Evolutionary conservation across 306 rosid genomes (phyloP), one percentile per base, ranked within the genome.

Genomic region (Rubus idaeus): DNA sequence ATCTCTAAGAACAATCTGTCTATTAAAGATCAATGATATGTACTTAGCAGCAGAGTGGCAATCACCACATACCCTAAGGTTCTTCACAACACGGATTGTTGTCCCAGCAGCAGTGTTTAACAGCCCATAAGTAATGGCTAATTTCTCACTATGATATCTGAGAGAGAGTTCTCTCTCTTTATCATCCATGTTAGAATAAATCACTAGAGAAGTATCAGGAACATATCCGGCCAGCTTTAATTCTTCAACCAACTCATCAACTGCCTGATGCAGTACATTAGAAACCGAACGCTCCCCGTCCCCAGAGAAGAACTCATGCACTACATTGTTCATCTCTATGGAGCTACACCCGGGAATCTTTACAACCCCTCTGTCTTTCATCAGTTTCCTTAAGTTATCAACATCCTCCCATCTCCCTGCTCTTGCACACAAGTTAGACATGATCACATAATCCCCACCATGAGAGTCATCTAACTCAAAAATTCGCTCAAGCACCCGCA

Each of bases 261-360:
- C 88, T 13, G 97, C 89, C 53, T 50, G 81, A 61, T 79, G 93
- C 88, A 91, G 39, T 6, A 51, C 84, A 0, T 85, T 70, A 12
- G 96, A 88, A 73, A 73, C 79, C 9, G 77, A 82, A 67, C 75
- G 86, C 41, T 88, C 91, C 51, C 92, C 94, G 20, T 90, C 90
- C 42, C 97, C 97, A 5, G 98, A 78, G 67, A 93, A 89, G 88
- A 93, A 93, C 77, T 89, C 97, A 47, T 88, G 96, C 65, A 90
- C 98, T n/a, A 87, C 89, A 83, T 87, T 94, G 85, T 90, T 88
- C 53, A 89, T 85, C 82, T 91, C 98, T 74, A 91, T 88, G 39
- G 96, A 89, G 85, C 97, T 94, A 80, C 97, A 89, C 2, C 97
- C 94, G 1, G 97, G 98, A 69, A 91, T 83, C 67, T 94, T 94